A percentile compares a stretch with the other conserved stretches of the same genome.
phyloP scores from a whole-genome alignment of 352 stramenopile genomes.

The Hyaloperonospora brassicae region DNA sequence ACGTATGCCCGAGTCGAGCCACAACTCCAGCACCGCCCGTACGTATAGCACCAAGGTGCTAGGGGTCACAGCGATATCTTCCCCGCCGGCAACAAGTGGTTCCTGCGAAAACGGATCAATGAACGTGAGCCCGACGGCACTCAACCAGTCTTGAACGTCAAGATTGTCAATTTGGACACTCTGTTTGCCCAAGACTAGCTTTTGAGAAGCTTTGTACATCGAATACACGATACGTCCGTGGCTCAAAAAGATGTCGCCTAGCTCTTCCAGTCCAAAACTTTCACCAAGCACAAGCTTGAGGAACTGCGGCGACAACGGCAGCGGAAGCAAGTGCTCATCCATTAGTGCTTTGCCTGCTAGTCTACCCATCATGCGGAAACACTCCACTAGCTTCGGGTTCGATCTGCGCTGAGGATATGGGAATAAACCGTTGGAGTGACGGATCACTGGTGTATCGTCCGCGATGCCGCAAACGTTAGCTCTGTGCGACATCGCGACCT shows the following conservation, averaged over 20 bases:
- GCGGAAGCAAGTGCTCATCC: conserved; percentile 66
- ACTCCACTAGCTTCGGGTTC: conserved; percentile 40
- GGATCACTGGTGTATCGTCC: conserved; percentile 43
- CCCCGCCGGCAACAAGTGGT: conserved; percentile 40
- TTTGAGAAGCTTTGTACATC: conserved; percentile 40
- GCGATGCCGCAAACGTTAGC: conserved; percentile 10
- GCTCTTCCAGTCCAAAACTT: conserved; percentile 38
- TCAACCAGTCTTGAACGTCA: conserved; percentile 45
- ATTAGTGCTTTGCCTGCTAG: conserved; percentile 77
- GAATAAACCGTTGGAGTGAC: conserved; percentile 73
- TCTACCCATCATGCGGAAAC: conserved; percentile 77
- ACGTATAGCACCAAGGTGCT: conserved; percentile 57
- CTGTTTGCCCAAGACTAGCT: conserved; percentile 20
- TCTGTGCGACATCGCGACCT: conserved; percentile 13
- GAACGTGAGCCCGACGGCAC: conserved; percentile 60
- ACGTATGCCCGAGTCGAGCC: conserved; percentile 55
- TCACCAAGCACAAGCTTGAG: conserved; percentile 70
- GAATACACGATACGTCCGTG: conserved; percentile 53
- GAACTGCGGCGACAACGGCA: conserved; percentile 69
- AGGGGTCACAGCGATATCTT: conserved; percentile 37
- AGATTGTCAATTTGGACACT: conserved; percentile 56
- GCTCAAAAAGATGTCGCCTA: conserved; percentile 52
- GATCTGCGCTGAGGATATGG: conserved; percentile 42
- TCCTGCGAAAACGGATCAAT: conserved; percentile 72
- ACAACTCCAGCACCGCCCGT: conserved; percentile 43